phyloP scores from a whole-genome alignment of 345 rosid genomes.

The Hibiscus trionum region DNA sequence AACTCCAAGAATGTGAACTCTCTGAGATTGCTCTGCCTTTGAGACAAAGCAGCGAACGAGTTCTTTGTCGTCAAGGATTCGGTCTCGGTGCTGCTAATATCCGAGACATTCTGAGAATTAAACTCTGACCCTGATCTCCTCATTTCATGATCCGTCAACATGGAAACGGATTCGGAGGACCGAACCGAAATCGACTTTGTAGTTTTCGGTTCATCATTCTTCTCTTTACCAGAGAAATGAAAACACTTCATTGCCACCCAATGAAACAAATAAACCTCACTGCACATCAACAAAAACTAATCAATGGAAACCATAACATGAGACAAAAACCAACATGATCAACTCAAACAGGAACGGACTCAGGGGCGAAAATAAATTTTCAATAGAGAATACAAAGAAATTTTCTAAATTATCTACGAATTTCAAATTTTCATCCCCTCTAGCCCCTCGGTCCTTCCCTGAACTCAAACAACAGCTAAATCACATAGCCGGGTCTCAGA shows the following conservation, averaged over 20 bases:
- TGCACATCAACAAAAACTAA: constrained; percentile 19
- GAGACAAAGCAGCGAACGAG: background rate
- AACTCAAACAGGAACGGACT: too few relatives aligned
- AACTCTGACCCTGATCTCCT: background rate
- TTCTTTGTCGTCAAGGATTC: constrained; percentile 29
- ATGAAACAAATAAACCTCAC: constrained; percentile 21
- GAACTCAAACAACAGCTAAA: background rate
- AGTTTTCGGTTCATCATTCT: background rate
- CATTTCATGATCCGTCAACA: background rate
- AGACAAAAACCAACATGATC: background rate
- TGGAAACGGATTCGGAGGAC: background rate
- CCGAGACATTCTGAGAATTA: background rate
- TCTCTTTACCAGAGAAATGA: background rate
- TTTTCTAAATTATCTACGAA: too few relatives aligned
- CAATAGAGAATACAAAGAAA: too few relatives aligned
- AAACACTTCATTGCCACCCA: background rate
- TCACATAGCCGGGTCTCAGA: background rate
- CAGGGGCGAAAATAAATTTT: too few relatives aligned
- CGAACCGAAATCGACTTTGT: background rate
- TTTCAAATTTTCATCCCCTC: too few relatives aligned
- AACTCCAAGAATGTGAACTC: background rate
- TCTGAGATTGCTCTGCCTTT: background rate
- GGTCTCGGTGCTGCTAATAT: constrained; percentile 33
- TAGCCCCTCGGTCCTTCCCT: too few relatives aligned
- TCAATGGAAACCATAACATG: constrained; percentile 13